phyloP scores from a whole-genome alignment of 305 asterid genomes.

The Fraxinus angustifolia region DNA sequence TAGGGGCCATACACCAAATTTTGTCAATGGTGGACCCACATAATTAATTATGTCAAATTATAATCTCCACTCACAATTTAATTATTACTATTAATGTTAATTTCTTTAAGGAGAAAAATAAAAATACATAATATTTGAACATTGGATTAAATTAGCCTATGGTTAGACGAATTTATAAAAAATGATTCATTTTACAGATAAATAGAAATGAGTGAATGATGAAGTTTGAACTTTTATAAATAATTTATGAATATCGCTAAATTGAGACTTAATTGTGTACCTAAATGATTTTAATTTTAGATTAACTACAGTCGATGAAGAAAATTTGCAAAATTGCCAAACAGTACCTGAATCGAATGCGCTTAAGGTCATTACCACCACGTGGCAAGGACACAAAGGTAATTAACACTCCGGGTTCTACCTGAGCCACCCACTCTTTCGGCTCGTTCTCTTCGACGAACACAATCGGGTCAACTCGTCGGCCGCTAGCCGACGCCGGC shows the following conservation, averaged over 20 bases:
- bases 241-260: neutral
- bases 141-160: neutral
- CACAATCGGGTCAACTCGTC: conserved; percentile 75
- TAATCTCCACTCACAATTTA: neutral
- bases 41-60: neutral
- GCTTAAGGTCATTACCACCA: conserved; percentile 91
- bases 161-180: neutral
- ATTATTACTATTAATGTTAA: neutral
- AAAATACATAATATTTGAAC: neutral
- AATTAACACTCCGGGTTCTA: conserved; percentile 91
- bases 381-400: conserved; percentile 85
- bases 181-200: neutral
- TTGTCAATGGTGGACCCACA: neutral
- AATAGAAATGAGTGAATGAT: too few relatives aligned
- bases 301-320: neutral
- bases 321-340: conserved; percentile 19
- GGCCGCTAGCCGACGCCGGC: conserved; percentile 93
- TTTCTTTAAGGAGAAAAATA: neutral
- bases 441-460: conserved; percentile 92
- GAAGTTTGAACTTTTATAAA: neutral
- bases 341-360: conserved; percentile 80
- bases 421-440: conserved; percentile 98
- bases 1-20: neutral
- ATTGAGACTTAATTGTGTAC: neutral
- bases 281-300: neutral